Conservation (phyloP, 345 rosid genomes). For the Populus davidiana region DNA sequence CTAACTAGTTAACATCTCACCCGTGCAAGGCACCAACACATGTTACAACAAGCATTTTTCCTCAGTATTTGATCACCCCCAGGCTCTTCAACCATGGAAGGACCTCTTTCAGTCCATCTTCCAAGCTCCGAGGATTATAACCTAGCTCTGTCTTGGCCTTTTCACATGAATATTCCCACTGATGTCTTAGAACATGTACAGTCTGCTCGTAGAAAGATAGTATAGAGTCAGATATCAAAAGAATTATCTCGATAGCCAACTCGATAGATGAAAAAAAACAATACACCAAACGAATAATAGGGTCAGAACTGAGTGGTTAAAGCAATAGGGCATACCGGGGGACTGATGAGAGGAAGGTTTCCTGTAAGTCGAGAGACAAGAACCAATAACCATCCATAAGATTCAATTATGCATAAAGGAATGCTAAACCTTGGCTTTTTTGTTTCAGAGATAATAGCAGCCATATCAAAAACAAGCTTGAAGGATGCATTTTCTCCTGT, state of each 20-base stretch:
- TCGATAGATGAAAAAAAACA: background rate
- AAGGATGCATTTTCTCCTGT: conserved; percentile 87
- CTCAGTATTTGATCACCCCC: conserved; percentile 59
- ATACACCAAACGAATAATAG: background rate
- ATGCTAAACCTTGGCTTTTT: conserved; percentile 56
- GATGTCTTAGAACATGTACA: conserved; percentile 65
- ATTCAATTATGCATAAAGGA: conserved; percentile 60
- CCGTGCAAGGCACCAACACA: too few species aligned
- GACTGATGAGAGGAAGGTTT: conserved; percentile 87
- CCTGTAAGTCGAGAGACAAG: conserved; percentile 64
- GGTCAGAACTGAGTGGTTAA: background rate
- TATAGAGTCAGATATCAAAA: background rate
- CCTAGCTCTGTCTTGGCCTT: conserved; percentile 81
- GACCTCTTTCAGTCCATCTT: conserved; percentile 71
- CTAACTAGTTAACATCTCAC: too few species aligned
- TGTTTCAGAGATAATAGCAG: conserved; percentile 65
- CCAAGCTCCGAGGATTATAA: conserved; percentile 73
- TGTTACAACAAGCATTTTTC: background rate
- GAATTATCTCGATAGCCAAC: background rate
- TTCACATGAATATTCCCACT: conserved; percentile 86
- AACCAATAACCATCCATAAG: conserved; percentile 71
- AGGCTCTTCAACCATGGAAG: conserved; percentile 80
- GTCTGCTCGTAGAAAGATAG: conserved; percentile 43
- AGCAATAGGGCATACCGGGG: conserved; percentile 56
- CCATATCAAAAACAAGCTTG: conserved; percentile 61